These are phyloP conservation scores for Vanderwaltozyma verrucispora DNA, from an alignment of 805 yeast species.

Conservation along the genomic window DNA sequence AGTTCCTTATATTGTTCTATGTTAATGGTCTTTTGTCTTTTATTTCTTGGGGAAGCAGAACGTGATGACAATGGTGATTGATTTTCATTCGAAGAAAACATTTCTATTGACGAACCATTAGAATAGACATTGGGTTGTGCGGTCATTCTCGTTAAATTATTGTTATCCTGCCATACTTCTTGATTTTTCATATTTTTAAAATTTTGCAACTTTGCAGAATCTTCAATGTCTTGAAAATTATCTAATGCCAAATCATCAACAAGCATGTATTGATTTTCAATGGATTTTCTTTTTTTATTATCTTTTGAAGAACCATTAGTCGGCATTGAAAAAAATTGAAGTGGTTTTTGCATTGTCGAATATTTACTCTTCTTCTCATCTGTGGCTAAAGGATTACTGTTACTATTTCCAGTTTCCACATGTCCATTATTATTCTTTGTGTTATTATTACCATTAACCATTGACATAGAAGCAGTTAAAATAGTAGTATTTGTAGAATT, in stretches of 20 bases:
- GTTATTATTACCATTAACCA: neutral
- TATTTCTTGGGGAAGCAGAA: neutral
- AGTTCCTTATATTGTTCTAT: conserved; percentile 22
- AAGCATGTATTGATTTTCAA: neutral
- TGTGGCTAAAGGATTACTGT: too few species aligned
- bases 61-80: neutral
- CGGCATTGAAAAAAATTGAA: conserved; percentile 24
- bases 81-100: neutral
- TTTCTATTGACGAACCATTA: neutral
- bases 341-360: conserved; percentile 25
- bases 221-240: neutral
- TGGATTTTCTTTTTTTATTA: neutral
- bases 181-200: neutral
- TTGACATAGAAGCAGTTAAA: neutral
- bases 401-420: neutral
- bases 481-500: conserved; percentile 3
- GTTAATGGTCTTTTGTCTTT: neutral
- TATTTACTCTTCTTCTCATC: conserved; percentile 4
- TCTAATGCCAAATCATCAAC: neutral
- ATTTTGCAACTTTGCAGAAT: neutral
- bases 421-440: neutral
- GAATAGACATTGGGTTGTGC: neutral
- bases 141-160: too few species aligned
- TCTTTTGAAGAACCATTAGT: conserved; percentile 6
- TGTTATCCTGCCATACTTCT: neutral